These are phyloP conservation scores for Colletotrichum sp. DNA, from an alignment of 2,329 filamentous ascomycete species.

Conservation along the genomic window DNA sequence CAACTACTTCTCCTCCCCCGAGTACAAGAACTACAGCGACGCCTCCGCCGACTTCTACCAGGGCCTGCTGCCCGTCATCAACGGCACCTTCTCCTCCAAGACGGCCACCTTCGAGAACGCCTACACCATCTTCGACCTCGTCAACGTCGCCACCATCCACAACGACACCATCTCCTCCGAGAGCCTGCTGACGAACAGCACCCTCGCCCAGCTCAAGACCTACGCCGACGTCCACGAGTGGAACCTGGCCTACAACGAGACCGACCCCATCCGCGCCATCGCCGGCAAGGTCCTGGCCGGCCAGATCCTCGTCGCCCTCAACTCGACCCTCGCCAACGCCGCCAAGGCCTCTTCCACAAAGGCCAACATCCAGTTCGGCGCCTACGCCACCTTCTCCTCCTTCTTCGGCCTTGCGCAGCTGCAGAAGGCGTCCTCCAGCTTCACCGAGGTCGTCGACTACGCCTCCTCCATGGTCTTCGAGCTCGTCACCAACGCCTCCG, in stretches of 20 bases:
- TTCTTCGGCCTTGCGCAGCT: conserved; percentile 67
- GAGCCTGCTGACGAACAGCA: conserved; percentile 63
- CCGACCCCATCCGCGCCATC: conserved; percentile 68
- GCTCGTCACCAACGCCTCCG: conserved; percentile 62
- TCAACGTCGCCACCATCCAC: conserved; percentile 66
- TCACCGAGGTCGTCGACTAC: conserved; percentile 83
- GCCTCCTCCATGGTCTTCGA: conserved; percentile 84
- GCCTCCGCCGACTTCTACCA: conserved; percentile 66
- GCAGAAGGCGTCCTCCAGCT: conserved; percentile 59
- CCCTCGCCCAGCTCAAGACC: conserved; percentile 68
- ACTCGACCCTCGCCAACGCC: conserved; percentile 48
- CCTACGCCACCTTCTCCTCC: conserved; percentile 66
- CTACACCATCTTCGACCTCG: conserved; percentile 66
- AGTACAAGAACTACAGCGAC: conserved; percentile 49
- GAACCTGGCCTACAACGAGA: conserved; percentile 81
- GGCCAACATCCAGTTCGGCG: conserved; percentile 63
- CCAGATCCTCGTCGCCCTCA: conserved; percentile 59
- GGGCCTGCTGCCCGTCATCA: conserved; percentile 58
- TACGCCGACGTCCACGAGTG: conserved; percentile 84
- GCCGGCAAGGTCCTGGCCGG: conserved; percentile 62
- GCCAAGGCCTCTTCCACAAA: conserved; percentile 47
- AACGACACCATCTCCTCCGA: conserved; percentile 63
- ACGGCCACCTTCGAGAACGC: conserved; percentile 63
- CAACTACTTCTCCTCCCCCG: conserved; percentile 53
- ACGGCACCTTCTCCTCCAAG: conserved; percentile 52